Conservation (phyloP, 345 rosid species). For the Brassica juncea region DNA sequence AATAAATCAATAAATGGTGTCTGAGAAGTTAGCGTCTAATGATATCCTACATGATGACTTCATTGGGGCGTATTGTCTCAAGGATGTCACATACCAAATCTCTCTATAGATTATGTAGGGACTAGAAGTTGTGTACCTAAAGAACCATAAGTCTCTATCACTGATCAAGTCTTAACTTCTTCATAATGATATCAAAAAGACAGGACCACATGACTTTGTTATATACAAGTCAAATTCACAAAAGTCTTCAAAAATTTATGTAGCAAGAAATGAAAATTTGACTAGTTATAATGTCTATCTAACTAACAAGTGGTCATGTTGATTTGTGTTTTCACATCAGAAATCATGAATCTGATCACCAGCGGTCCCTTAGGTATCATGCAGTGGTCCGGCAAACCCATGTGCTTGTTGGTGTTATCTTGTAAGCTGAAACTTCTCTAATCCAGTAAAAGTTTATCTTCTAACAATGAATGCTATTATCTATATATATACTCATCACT, state of each 20-base stretch:
- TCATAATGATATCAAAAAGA: conserved; percentile 26
- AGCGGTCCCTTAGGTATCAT: conserved; percentile 31
- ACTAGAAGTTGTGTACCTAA: conserved; percentile 37
- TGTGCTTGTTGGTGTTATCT: conserved; percentile 30
- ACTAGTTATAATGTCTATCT: conserved; percentile 32
- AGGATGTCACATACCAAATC: conserved; percentile 32
- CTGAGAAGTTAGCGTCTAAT: conserved; percentile 35
- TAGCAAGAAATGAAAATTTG: conserved; percentile 37
- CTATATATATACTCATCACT: conserved; percentile 34
- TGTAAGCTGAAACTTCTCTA: conserved; percentile 24
- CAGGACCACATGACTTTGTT: conserved; percentile 38
- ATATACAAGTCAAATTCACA: conserved; percentile 22
- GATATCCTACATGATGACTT: conserved; percentile 34
- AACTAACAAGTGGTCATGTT: conserved; percentile 38
- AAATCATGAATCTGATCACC: conserved; percentile 17
- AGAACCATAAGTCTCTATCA: conserved; percentile 35
- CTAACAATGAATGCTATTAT: neutral
- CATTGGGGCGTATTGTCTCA: conserved; percentile 35
- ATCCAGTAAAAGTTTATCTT: conserved; percentile 25
- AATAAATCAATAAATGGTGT: conserved; percentile 38
- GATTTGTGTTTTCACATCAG: conserved; percentile 26
- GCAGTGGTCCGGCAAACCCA: conserved; percentile 44
- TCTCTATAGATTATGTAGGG: conserved; percentile 39
- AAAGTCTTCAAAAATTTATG: conserved; percentile 29
- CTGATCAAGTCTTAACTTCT: conserved; percentile 23